A percentile compares a stretch with the other conserved stretches of the same genome.
Conservation (phyloP, 78 protist genomes). For the slime mould (Dictyostelium discoideum) region DNA sequence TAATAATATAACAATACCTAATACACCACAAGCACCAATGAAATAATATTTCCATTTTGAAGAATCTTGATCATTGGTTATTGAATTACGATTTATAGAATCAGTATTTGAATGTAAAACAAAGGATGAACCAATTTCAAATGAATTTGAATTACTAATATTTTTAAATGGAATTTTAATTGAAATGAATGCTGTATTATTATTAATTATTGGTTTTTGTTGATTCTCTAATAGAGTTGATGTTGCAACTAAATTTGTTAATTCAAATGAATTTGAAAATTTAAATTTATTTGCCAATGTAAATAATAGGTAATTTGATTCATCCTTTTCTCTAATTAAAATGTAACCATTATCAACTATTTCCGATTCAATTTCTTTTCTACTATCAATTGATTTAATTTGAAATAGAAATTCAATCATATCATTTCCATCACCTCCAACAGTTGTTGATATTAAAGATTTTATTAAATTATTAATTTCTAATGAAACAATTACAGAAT, state of each 20-base stretch:
- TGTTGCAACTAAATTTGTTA: background rate
- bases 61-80: background rate
- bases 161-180: background rate
- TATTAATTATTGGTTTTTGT: background rate
- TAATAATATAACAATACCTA: background rate
- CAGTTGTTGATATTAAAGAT: background rate
- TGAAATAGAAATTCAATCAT: background rate
- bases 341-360: background rate
- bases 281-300: background rate
- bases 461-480: background rate
- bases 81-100: background rate
- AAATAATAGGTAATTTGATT: background rate
- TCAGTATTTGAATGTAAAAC: background rate
- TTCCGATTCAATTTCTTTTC: background rate
- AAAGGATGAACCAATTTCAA: slow-evolving; percentile 1
- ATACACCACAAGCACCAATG: background rate
- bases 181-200: background rate
- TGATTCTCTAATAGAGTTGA: background rate
- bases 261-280: background rate
- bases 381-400: background rate
- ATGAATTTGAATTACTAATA: background rate
- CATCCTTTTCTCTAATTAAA: background rate
- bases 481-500: background rate
- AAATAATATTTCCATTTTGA: background rate
- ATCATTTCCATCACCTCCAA: background rate